Base-by-base conservation (phyloP, 371 early-diverging fungal genomes). In the Funneliformis caledonium region DNA sequence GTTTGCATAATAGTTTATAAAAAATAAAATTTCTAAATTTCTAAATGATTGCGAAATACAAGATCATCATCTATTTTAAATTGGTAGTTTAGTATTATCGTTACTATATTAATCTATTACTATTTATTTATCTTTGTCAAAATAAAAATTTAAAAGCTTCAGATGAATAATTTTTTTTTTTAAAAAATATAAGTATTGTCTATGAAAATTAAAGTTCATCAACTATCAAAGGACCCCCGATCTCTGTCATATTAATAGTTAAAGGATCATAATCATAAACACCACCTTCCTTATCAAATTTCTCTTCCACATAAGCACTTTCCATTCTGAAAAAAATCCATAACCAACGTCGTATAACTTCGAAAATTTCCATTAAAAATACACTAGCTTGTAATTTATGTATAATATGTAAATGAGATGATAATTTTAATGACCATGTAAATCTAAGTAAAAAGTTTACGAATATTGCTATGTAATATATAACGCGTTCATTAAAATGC, bases 241-340 rank as follows among this genome's bases (percentile, higher is more conserved):
- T 37, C 37, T 56, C 19, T 6, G 16, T 56, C 19, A 56, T 19
- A 16, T 56, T 7, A 19, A 56, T 56, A 6, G 16, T 19, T 19
- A 19, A 56, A 19, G 56, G 16, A 56, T 56, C 19, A 56, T 56
- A 19, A 6, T 56, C 56, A 16, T 56, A 64, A 64, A 9, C 56
- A 22, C 84, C 82, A 3, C 79, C 76, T 50, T 22, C n/a, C 50
- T 72, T 72, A 12, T 72, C 47, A n/a, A 72, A 68, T 50, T 43
- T 86, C 87, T 37, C 37, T 75, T 88, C 88, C 3, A 93, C 91
- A 92, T 91, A 93, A 83, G 94, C 95, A 59, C 89, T 87, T 85
- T 98, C 98, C 68, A 96, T 84, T 22, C 97, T 85, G 83, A 97
- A 93, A 69, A 96, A 93, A 0, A 95, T 93, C 98, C 98, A 98